Evolutionary conservation across 805 yeast genomes (phyloP), one percentile per base, ranked within the genome.

Genomic region (Kluyveromyces nonfermentans): DNA sequence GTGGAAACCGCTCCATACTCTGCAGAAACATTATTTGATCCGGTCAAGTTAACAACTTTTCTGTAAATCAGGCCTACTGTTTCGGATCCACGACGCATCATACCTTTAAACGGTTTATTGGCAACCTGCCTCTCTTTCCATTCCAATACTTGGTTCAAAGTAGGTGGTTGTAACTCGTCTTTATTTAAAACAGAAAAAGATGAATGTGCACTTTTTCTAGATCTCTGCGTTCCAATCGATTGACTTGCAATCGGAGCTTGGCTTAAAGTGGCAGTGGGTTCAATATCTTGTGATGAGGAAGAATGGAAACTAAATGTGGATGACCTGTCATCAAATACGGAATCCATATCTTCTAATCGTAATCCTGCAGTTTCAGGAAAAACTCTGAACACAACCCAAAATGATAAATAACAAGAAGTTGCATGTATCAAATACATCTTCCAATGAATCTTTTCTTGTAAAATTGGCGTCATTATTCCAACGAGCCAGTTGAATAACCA

Each of bases 351-450:
- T 59, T 89, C 97, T 44, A 88, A 71, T 20, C 81, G 73, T 40
- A 88, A 77, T 9, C 96, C 96, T 54, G 84, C 87, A 2, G 96
- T 89, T 60, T 89, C 97, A 1, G 96, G 96, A 60, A 83, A 87
- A 37, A 79, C 67, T 44, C 72, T 73, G 65, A 73, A 77, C 10
- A 88, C 96, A 18, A 82, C 78, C 32, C 83, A 60, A 47, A 84
- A 79, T 3, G 95, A 85, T 35, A 81, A 60, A 37, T 79, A 67
- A 64, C 96, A 87, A 25, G 86, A 83, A 20, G 74, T 61, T 1
- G 93, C 90, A 48, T 90, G 96, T 43, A 88, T 73, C 51, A 89
- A 64, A 61, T 89, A 88, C 42, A 93, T 71, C 46, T 80, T 71
- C 95, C 95, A 89, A 25, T 74, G 71, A 53, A 88, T 84, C 6